Evolutionary conservation across 495 filamentous ascomycete genomes (phyloP), one percentile per base, ranked within the genome.

Genomic region (Penicillium waksmanii): DNA sequence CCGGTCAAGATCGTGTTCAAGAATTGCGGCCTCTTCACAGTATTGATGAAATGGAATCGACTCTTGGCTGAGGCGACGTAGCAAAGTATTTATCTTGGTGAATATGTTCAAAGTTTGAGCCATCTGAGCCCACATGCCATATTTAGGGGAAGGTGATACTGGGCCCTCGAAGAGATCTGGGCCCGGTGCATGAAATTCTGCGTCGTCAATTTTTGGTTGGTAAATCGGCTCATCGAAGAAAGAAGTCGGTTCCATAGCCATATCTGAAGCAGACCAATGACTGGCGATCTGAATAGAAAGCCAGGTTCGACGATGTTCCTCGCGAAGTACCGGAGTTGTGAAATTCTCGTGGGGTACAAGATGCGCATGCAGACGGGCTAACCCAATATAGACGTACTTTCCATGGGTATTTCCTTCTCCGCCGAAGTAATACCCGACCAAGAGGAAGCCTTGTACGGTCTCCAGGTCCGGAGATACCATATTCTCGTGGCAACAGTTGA

Each of bases 101-200:
- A 61, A 68, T 17, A 66, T 64, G 17, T 65, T 53, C 12, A 68
- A 54, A 17, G 66, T 66, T 19, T 55, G 53, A 9, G 60, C 60
- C 66, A 68, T 68, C 8, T 68, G 63, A 18, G 66, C 62, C 66
- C 66, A 68, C 66, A 68, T 63, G 21, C 63, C 54, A 40, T 55
- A 64, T 34, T 44, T 18, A 44, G 42, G 17, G 4, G 42, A 2
- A 44, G 42, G 17, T n/a, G 17, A 18, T 3, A 44, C 42, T 18
- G 42, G 17, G 0, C 42, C 46, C 25, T 44, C 49, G n/a, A 55
- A 3, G 0, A 54, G 56, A 17, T 57, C 60, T 10, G 58, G 51
- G 36, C 35, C 44, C 9, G 43, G 23, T 1, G 57, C 57, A 31
- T 51, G 60, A 38, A 68, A 68, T n/a, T 27, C 46, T 11, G 56